Conservation (phyloP, 805 yeast genomes). For the Zygosaccharomyces bisporus region DNA sequence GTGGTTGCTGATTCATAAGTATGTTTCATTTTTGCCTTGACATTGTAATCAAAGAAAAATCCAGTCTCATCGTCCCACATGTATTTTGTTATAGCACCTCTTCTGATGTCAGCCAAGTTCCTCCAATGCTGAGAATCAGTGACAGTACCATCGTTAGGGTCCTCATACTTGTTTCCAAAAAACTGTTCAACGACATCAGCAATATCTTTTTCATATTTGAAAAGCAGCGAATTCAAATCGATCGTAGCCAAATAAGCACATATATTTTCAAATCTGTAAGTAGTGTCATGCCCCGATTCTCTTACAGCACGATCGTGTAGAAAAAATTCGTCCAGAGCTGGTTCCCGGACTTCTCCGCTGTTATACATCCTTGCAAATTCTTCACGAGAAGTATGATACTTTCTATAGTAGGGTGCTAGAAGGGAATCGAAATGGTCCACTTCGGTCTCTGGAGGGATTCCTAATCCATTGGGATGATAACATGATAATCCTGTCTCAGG, state of each 20-base stretch:
- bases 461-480: slow-evolving; percentile 84
- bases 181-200: slow-evolving; percentile 54
- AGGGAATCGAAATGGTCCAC: slow-evolving; percentile 77
- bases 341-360: slow-evolving; percentile 59
- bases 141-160: slow-evolving; percentile 37
- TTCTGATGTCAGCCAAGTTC: slow-evolving; percentile 52
- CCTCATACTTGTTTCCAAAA: slow-evolving; percentile 49
- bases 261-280: slow-evolving; percentile 82
- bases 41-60: slow-evolving; percentile 80
- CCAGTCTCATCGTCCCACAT: slow-evolving; percentile 81
- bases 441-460: slow-evolving; percentile 98
- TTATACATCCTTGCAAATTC: slow-evolving; percentile 72
- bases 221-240: slow-evolving; percentile 79
- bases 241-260: slow-evolving; percentile 89
- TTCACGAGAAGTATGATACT: slow-evolving; percentile 52
- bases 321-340: slow-evolving; percentile 82
- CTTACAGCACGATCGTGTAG: slow-evolving; percentile 91
- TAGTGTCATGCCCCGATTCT: slow-evolving; percentile 95
- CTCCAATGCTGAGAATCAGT: slow-evolving; percentile 60
- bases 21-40: slow-evolving; percentile 51
- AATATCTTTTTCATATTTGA: slow-evolving; percentile 87
- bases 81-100: slow-evolving; percentile 55
- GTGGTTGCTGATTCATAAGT: slow-evolving; percentile 83
- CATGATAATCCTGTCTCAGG: slow-evolving; percentile 73
- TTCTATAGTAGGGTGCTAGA: slow-evolving; percentile 62